Evolutionary conservation across 1,284 basidiomycete species (phyloP).

Genomic region (Ustilago hordei): DNA sequence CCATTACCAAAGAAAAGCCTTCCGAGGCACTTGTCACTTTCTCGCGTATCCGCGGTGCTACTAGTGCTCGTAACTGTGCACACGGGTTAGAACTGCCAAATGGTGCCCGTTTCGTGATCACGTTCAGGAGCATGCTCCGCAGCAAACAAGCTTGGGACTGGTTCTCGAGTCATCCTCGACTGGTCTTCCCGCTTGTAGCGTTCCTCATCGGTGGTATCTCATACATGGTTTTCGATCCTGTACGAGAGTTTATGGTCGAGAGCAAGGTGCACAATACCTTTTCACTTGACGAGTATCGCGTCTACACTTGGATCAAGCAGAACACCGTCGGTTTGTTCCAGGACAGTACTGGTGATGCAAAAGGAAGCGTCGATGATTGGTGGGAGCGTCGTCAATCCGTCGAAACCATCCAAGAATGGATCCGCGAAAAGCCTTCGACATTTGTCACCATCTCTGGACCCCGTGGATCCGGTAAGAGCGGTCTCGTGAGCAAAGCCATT

Average conservation of each 20-base stretch:
- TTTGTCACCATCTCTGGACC: slow-evolving; percentile 86
- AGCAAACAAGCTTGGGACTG: slow-evolving; percentile 84
- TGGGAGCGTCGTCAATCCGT: slow-evolving; percentile 84
- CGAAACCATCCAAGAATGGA: slow-evolving; percentile 77
- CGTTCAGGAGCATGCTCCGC: slow-evolving; percentile 81
- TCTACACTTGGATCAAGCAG: slow-evolving; percentile 56
- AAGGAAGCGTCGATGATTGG: slow-evolving; percentile 75
- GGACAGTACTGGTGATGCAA: slow-evolving; percentile 38
- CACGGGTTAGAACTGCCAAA: slow-evolving; percentile 77
- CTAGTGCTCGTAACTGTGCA: slow-evolving; percentile 85
- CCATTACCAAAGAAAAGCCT: slow-evolving; percentile 72
- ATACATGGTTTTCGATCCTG: slow-evolving; percentile 89
- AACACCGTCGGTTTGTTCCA: slow-evolving; percentile 58
- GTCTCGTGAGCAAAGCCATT: slow-evolving; percentile 76
- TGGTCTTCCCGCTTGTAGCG: slow-evolving; percentile 84
- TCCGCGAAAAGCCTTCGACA: slow-evolving; percentile 80
- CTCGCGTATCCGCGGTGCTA: slow-evolving; percentile 75
- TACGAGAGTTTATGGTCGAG: slow-evolving; percentile 86
- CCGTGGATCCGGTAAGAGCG: slow-evolving; percentile 87
- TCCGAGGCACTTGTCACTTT: slow-evolving; percentile 56
- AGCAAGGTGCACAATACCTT: slow-evolving; percentile 86
- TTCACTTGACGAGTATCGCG: slow-evolving; percentile 46
- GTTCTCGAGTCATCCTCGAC: slow-evolving; percentile 85
- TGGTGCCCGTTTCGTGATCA: slow-evolving; percentile 76
- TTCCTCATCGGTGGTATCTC: slow-evolving; percentile 89